phyloP scores from a whole-genome alignment of 1,284 basidiomycete species.

The Cryptococcus sp. region DNA sequence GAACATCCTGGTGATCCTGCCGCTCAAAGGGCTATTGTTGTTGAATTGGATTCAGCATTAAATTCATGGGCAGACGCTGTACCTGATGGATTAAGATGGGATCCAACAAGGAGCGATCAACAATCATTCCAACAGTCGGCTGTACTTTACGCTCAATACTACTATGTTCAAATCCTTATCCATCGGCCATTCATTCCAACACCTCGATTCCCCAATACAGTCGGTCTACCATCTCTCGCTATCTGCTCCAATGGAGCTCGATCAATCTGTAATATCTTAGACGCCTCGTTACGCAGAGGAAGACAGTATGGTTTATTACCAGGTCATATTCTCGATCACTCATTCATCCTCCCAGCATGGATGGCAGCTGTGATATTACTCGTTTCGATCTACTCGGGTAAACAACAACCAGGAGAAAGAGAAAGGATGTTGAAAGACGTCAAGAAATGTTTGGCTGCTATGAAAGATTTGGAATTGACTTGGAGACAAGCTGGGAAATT shows the following conservation, averaged over 20 bases:
- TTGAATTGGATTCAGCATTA: conserved; percentile 64
- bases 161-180: conserved; percentile 63
- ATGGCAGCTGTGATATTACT: conserved; percentile 65
- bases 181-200: conserved; percentile 75
- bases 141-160: conserved; percentile 62
- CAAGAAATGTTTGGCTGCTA: conserved; percentile 61
- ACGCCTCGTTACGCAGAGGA: conserved; percentile 47
- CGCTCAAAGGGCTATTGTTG: conserved; percentile 66
- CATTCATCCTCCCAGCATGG: conserved; percentile 52
- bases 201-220: conserved; percentile 34
- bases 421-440: conserved; percentile 66
- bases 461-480: conserved; percentile 55
- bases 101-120: conserved; percentile 60
- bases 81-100: conserved; percentile 69
- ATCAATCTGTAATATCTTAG: conserved; percentile 68
- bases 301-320: conserved; percentile 42
- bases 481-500: conserved; percentile 48
- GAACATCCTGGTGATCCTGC: conserved; percentile 56
- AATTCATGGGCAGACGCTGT: conserved; percentile 70
- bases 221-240: conserved; percentile 61
- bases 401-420: conserved; percentile 57
- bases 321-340: conserved; percentile 42
- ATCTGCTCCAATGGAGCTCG: conserved; percentile 80
- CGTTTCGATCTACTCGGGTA: conserved; percentile 67
- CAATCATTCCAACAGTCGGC: conserved; percentile 67